Evolutionary conservation across 2,329 filamentous ascomycete species (phyloP).

Genomic region (Bipolaris sorokiniana): DNA sequence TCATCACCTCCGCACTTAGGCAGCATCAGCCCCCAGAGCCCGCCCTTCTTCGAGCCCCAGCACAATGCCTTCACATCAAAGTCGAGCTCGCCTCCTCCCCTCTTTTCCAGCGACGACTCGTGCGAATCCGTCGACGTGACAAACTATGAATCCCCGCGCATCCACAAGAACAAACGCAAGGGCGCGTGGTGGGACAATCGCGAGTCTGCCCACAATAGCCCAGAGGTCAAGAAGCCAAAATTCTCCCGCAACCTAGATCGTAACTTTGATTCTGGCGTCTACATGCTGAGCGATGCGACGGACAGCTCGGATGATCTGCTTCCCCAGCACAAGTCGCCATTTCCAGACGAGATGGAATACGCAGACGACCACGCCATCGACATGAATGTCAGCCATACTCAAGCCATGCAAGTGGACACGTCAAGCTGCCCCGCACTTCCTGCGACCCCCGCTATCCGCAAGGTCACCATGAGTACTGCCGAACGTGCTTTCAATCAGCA

Average conservation of each 20-base stretch:
- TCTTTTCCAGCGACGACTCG: slow-evolving; percentile 45
- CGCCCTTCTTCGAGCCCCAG: slow-evolving; percentile 34
- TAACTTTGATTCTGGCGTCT: slow-evolving; percentile 43
- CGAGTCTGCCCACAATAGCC: slow-evolving; percentile 22
- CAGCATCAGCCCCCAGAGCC: slow-evolving; percentile 28
- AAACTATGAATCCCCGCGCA: slow-evolving; percentile 43
- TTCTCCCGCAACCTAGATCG: slow-evolving; percentile 41
- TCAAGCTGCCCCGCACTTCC: background rate
- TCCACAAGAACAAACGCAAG: slow-evolving; percentile 42
- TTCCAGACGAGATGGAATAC: slow-evolving; percentile 11
- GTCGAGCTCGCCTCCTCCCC: slow-evolving; percentile 40
- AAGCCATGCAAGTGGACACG: background rate
- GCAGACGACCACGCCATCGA: slow-evolving; percentile 10
- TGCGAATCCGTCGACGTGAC: slow-evolving; percentile 35
- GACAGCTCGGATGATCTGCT: slow-evolving; percentile 23
- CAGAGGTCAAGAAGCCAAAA: slow-evolving; percentile 35
- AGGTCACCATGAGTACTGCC: slow-evolving; percentile 11
- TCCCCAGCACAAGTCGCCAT: slow-evolving; percentile 24
- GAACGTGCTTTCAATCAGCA: slow-evolving; percentile 18
- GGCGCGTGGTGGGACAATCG: slow-evolving; percentile 40
- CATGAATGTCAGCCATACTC: background rate
- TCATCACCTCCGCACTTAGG: slow-evolving; percentile 34
- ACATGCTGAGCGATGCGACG: slow-evolving; percentile 39
- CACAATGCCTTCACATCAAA: slow-evolving; percentile 31
- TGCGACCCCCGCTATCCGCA: background rate